Conservation (phyloP, 257 asterid species). For the Jacaranda copaia region DNA sequence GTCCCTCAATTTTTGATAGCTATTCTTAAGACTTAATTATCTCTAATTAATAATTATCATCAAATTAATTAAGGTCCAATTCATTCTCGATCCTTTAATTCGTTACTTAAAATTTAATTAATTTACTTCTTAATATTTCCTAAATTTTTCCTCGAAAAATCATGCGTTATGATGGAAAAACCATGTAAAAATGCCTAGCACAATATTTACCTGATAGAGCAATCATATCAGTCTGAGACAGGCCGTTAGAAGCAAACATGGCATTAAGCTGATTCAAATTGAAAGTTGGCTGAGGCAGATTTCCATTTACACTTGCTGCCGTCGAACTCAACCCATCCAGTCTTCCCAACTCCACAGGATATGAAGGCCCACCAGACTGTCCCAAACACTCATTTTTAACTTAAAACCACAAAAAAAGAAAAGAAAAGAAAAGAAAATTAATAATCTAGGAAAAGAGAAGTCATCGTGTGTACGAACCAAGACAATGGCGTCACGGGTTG, state of each 20-base stretch:
- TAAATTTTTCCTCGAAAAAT: too few species aligned
- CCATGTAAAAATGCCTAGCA: too few species aligned
- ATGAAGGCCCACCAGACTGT: slow-evolving; percentile 84
- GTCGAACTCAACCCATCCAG: slow-evolving; percentile 79
- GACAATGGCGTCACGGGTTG: slow-evolving; percentile 77
- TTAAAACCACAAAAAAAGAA: background rate
- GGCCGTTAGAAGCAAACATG: slow-evolving; percentile 67
- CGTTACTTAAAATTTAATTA: too few species aligned
- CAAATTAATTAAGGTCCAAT: too few species aligned
- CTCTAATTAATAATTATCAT: too few species aligned
- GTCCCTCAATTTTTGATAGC: too few species aligned
- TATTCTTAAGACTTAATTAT: too few species aligned
- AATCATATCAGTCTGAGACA: slow-evolving; percentile 74
- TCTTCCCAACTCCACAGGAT: slow-evolving; percentile 82
- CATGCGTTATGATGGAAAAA: too few species aligned
- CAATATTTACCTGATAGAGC: slow-evolving; percentile 80
- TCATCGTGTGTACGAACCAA: slow-evolving; percentile 49
- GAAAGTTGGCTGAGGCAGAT: slow-evolving; percentile 73
- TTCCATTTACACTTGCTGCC: slow-evolving; percentile 69
- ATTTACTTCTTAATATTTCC: too few species aligned
- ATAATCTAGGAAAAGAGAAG: too few species aligned
- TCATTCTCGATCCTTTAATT: too few species aligned
- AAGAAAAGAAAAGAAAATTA: background rate
- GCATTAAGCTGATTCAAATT: slow-evolving; percentile 67
- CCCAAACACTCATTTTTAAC: background rate